Percentiles rank a stretch among this genome's conserved stretches.
Evolutionary conservation across 768 basidiomycete species (phyloP).

Genomic region (Tricholomella constricta): DNA sequence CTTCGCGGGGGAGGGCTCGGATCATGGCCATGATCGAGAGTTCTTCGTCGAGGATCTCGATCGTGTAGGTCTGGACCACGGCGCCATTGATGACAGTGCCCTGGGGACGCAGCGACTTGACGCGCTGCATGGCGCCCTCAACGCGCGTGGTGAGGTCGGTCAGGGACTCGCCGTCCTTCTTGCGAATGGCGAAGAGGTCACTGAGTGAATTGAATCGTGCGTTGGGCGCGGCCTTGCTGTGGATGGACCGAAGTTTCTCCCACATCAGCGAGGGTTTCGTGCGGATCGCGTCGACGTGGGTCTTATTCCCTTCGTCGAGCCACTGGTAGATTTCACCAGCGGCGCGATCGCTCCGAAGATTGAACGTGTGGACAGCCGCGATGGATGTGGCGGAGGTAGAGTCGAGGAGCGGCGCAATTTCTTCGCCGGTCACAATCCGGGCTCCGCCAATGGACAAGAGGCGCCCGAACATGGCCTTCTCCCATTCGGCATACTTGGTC

Average conservation of each 20-base stretch:
- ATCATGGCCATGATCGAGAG: slow-evolving; percentile 8
- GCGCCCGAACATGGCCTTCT: background rate
- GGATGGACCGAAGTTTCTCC: background rate
- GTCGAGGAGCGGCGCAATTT: background rate
- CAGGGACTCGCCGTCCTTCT: background rate
- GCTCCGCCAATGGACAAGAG: slow-evolving; percentile 2
- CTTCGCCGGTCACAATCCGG: background rate
- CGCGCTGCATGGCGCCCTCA: background rate
- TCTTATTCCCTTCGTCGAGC: slow-evolving; percentile 2
- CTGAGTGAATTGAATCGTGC: background rate
- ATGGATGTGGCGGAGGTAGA: background rate
- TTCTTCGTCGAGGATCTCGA: slow-evolving; percentile 5
- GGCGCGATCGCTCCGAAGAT: background rate
- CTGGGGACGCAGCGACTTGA: background rate
- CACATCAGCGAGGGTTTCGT: background rate
- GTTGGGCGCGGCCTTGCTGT: background rate
- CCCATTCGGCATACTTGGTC: background rate
- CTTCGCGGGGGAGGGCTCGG: background rate
- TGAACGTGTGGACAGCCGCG: background rate
- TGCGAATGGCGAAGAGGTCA: background rate
- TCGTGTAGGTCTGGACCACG: background rate
- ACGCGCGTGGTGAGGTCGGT: background rate
- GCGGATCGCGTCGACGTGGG: background rate
- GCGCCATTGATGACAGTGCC: background rate
- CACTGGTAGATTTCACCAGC: background rate